Conservation (phyloP, 2,329 filamentous ascomycete species). For the Verticillium nubilum region DNA sequence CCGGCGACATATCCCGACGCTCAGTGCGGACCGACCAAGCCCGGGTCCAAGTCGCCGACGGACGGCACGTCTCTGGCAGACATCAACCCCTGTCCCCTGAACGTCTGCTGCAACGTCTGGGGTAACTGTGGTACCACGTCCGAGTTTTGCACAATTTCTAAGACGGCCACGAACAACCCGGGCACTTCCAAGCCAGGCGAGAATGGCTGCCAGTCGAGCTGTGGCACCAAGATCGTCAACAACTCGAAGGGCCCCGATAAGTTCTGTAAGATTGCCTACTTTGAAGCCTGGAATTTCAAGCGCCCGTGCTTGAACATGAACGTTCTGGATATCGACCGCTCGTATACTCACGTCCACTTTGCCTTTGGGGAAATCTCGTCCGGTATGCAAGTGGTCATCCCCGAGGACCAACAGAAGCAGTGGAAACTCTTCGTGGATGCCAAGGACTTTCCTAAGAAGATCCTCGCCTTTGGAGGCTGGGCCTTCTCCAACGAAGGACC, state of each 20-base stretch:
- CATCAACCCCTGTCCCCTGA: conserved; percentile 22
- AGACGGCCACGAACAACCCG: conserved; percentile 11
- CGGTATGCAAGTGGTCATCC: conserved; percentile 9
- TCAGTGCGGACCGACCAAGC: conserved; percentile 25
- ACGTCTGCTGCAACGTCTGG: conserved; percentile 27
- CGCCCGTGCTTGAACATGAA: conserved; percentile 25
- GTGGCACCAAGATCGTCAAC: conserved; percentile 24
- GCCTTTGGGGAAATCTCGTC: conserved; percentile 25
- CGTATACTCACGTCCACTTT: conserved; percentile 28
- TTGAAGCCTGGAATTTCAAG: conserved; percentile 25
- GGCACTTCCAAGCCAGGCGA: conserved; percentile 14
- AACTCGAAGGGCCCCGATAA: not conserved
- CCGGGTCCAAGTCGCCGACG: not conserved
- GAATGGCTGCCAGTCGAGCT: conserved; percentile 24
- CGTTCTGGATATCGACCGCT: conserved; percentile 6
- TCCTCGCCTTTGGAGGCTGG: conserved; percentile 1
- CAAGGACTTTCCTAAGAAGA: conserved; percentile 9
- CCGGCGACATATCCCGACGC: conserved; percentile 22
- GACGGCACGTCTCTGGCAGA: not conserved
- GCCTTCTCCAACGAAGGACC: not conserved
- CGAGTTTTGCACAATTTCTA: conserved; percentile 31
- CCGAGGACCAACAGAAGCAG: conserved; percentile 8
- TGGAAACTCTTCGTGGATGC: conserved; percentile 22
- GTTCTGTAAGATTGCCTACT: conserved; percentile 22
- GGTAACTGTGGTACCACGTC: conserved; percentile 38